phyloP scores from a whole-genome alignment of 176 grass and related monocot species.

The sorghum (Sorghum bicolor) region DNA sequence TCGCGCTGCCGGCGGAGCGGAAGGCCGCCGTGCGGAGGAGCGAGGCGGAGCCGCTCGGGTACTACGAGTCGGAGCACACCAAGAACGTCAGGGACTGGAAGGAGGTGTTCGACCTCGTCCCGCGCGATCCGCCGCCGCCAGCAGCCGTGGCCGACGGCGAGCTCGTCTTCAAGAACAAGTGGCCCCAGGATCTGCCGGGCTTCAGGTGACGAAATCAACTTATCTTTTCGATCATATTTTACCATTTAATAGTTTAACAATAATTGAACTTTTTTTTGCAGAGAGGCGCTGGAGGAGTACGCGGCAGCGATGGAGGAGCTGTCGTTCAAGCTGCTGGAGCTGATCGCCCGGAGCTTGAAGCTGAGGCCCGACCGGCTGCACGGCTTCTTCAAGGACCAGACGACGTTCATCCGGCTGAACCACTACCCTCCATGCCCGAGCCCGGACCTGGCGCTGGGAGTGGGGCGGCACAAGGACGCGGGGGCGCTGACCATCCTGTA shows the following conservation, averaged over 20 bases:
- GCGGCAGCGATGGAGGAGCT: slow-evolving; percentile 33
- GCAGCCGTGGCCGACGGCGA: slow-evolving; percentile 1
- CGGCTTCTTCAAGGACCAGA: slow-evolving; percentile 61
- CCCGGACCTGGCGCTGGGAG: slow-evolving; percentile 73
- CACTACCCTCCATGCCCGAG: slow-evolving; percentile 88
- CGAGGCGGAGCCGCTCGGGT: slow-evolving; percentile 63
- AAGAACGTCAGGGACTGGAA: slow-evolving; percentile 98
- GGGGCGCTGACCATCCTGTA: slow-evolving; percentile 77
- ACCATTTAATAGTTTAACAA: too few relatives aligned
- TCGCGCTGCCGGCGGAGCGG: slow-evolving; percentile 43
- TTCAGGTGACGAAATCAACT: slow-evolving; percentile 51
- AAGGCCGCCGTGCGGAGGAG: slow-evolving; percentile 46
- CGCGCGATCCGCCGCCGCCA: slow-evolving; percentile 1
- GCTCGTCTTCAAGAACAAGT: slow-evolving; percentile 67
- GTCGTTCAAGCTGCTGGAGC: slow-evolving; percentile 63
- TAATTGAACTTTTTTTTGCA: not conserved
- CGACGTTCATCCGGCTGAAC: slow-evolving; percentile 60
- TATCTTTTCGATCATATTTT: too few relatives aligned
- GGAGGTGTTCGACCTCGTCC: slow-evolving; percentile 80
- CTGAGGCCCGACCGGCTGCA: slow-evolving; percentile 46
- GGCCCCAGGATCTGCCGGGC: slow-evolving; percentile 47
- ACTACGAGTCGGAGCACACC: slow-evolving; percentile 83
- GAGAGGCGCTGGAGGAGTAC: slow-evolving; percentile 61
- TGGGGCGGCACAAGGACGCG: slow-evolving; percentile 81
- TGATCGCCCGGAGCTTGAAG: slow-evolving; percentile 65